Evolutionary conservation across 129 eudicot species (phyloP).

Genomic region (Chrysanthemum makinoi): DNA sequence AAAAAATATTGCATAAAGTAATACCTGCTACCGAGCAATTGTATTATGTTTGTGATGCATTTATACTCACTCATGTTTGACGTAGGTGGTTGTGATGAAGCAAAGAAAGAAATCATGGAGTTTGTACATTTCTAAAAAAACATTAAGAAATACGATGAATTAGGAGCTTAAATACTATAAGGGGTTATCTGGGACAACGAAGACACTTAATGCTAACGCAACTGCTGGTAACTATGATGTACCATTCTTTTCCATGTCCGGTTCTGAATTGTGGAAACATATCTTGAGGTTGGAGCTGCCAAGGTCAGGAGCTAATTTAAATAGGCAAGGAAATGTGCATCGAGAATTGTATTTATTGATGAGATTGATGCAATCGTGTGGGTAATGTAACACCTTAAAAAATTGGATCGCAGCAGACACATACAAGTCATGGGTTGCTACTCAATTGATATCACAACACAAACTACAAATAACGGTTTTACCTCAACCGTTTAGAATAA

Average conservation of each 20-base stretch:
- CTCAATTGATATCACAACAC: no score
- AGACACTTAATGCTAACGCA: slow-evolving; percentile 82
- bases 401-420: no score
- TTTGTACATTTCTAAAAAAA: slow-evolving; percentile 69
- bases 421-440: no score
- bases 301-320: slow-evolving; percentile 76
- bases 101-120: slow-evolving; percentile 87
- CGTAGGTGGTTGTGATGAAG: slow-evolving; percentile 87
- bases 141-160: slow-evolving; percentile 64
- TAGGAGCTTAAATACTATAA: slow-evolving; percentile 80
- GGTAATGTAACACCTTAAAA: no score
- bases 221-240: slow-evolving; percentile 85
- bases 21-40: background rate
- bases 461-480: no score
- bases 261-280: slow-evolving; percentile 87
- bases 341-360: slow-evolving; percentile 74
- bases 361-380: no score
- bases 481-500: no score
- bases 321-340: slow-evolving; percentile 74
- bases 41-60: slow-evolving; percentile 5
- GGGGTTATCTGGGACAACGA: slow-evolving; percentile 87
- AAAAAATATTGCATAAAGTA: no score
- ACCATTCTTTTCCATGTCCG: slow-evolving; percentile 69
- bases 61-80: slow-evolving; percentile 48
- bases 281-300: slow-evolving; percentile 82